Conservation (phyloP, 2,329 filamentous ascomycete genomes). For the Sporothrix protearum region DNA sequence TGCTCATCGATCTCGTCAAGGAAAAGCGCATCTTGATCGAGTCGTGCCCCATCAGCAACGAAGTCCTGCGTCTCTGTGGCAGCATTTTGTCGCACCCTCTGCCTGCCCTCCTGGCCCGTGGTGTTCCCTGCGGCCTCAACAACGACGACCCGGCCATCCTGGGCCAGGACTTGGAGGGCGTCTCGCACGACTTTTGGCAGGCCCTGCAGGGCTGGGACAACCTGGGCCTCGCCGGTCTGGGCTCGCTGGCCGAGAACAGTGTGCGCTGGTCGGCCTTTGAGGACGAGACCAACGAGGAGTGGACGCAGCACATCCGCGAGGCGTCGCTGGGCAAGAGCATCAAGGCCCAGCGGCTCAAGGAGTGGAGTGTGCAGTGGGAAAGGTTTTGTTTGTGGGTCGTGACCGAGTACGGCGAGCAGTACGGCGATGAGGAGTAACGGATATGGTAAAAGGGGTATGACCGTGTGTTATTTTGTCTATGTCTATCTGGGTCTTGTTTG, state of each 20-base stretch:
- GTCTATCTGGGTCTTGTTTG: too few relatives aligned
- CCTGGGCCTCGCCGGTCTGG: slow-evolving; percentile 80
- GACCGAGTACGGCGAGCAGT: slow-evolving; percentile 68
- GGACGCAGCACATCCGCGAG: slow-evolving; percentile 68
- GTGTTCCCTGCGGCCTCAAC: slow-evolving; percentile 77
- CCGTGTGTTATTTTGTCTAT: slow-evolving; percentile 23
- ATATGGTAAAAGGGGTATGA: slow-evolving; percentile 18
- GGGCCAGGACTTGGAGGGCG: slow-evolving; percentile 74
- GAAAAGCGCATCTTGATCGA: slow-evolving; percentile 85
- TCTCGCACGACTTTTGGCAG: slow-evolving; percentile 95
- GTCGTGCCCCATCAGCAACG: slow-evolving; percentile 86
- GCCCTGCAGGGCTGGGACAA: slow-evolving; percentile 89
- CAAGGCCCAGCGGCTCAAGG: slow-evolving; percentile 67
- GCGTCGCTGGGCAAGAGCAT: slow-evolving; percentile 68
- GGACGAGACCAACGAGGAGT: slow-evolving; percentile 67
- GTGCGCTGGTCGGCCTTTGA: slow-evolving; percentile 87
- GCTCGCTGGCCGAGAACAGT: slow-evolving; percentile 85
- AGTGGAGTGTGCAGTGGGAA: slow-evolving; percentile 83
- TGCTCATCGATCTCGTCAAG: slow-evolving; percentile 83
- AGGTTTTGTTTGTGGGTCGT: slow-evolving; percentile 89
- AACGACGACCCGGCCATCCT: slow-evolving; percentile 88
- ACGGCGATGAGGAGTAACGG: slow-evolving; percentile 37
- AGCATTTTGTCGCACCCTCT: slow-evolving; percentile 51
- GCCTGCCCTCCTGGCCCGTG: slow-evolving; percentile 77
- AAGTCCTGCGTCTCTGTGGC: slow-evolving; percentile 44